Percentiles rank a stretch among this genome's conserved stretches.
These are phyloP conservation scores for Oryza meyeriana DNA, from an alignment of 176 grass and related monocot genomes.

Conservation along the genomic window DNA sequence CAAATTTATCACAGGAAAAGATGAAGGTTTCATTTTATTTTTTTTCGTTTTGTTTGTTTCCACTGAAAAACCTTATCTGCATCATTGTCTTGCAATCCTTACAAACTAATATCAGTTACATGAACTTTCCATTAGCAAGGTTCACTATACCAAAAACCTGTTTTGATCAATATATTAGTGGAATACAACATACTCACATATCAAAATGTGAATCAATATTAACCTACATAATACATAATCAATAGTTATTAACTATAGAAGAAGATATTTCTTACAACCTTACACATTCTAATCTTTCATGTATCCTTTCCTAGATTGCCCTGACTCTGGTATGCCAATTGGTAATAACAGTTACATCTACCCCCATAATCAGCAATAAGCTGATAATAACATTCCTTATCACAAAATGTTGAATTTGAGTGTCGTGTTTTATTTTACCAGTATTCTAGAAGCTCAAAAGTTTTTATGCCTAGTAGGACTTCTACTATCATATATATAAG, in stretches of 20 bases:
- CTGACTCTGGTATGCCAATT: neutral
- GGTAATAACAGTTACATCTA: neutral
- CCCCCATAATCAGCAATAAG: neutral
- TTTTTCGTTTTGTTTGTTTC: neutral
- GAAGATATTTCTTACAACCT: neutral
- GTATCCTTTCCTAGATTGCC: neutral
- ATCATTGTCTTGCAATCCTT: neutral
- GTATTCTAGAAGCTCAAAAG: neutral
- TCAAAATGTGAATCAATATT: neutral
- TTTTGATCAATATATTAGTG: constrained; percentile 2
- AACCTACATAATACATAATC: neutral
- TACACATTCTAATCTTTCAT: neutral
- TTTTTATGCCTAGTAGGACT: neutral
- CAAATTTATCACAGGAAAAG: constrained; percentile 4
- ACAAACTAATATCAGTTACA: neutral
- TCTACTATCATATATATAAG: neutral
- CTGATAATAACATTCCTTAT: neutral
- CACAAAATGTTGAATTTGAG: neutral
- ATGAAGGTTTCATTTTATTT: neutral
- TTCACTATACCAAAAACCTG: neutral
- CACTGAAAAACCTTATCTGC: neutral
- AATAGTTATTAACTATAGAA: neutral
- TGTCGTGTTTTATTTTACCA: neutral
- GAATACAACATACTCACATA: neutral
- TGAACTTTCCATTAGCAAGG: constrained; percentile 2